Percentiles rank a stretch among this genome's conserved stretches.
Conservation (phyloP, 2,329 filamentous ascomycete species). For the Aureobasidium sp. region DNA sequence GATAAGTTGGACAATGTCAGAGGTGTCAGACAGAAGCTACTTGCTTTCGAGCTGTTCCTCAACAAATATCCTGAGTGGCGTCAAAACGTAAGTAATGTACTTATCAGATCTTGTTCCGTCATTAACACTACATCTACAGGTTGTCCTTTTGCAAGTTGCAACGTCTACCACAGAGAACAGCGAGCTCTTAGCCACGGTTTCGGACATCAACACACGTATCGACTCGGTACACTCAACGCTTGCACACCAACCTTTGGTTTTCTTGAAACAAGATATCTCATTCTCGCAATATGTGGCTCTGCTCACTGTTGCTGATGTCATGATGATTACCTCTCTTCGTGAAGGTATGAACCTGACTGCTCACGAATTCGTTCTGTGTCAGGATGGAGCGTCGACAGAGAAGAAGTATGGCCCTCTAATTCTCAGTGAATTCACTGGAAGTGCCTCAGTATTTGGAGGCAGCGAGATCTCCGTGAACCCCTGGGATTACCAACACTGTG, state of each 20-base stretch:
- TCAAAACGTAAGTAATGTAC: conserved; percentile 46
- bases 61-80: conserved; percentile 89
- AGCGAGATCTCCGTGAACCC: conserved; percentile 83
- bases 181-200: conserved; percentile 79
- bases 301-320: conserved; percentile 76
- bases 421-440: conserved; percentile 90
- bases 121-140: conserved; percentile 32
- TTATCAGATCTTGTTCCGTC: neutral
- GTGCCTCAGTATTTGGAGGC: conserved; percentile 72
- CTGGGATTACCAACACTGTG: conserved; percentile 87
- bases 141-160: conserved; percentile 88
- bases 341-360: conserved; percentile 97
- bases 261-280: conserved; percentile 88
- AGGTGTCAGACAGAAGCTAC: conserved; percentile 84
- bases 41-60: conserved; percentile 87
- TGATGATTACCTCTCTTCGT: conserved; percentile 91
- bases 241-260: conserved; percentile 85
- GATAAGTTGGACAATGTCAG: conserved; percentile 92
- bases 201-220: conserved; percentile 89
- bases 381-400: conserved; percentile 69
- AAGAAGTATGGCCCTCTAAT: conserved; percentile 86
- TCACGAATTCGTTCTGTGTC: conserved; percentile 88
- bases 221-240: conserved; percentile 87
- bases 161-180: conserved; percentile 82
- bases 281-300: conserved; percentile 91